phyloP scores from a whole-genome alignment of 495 filamentous ascomycete genomes.

The Aspergillus olivimuriae region DNA sequence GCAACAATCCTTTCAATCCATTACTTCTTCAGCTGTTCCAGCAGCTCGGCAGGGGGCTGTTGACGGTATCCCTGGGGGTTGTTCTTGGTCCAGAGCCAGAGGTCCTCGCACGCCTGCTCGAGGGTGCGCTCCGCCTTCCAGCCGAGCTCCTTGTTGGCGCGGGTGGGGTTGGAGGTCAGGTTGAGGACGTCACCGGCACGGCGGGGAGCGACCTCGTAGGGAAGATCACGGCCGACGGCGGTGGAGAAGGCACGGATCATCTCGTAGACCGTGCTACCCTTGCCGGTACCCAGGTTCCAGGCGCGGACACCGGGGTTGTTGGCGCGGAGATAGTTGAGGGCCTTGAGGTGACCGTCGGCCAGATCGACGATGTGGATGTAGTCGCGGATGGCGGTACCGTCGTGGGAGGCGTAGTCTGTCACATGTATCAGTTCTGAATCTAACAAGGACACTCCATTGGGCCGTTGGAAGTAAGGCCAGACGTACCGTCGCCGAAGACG shows the following conservation, averaged over 20 bases:
- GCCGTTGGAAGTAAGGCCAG: constrained; percentile 6
- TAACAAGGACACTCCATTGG: neutral
- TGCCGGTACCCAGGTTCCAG: constrained; percentile 97
- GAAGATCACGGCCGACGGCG: constrained; percentile 76
- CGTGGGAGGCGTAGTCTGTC: constrained; percentile 86
- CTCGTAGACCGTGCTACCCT: constrained; percentile 91
- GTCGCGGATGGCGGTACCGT: constrained; percentile 75
- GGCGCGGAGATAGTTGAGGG: constrained; percentile 84
- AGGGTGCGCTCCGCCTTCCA: constrained; percentile 91
- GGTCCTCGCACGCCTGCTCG: constrained; percentile 86
- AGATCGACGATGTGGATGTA: constrained; percentile 88
- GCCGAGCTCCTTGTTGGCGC: constrained; percentile 78
- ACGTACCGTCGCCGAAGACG: constrained; percentile 87
- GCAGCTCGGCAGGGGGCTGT: constrained; percentile 74
- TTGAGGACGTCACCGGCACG: constrained; percentile 88
- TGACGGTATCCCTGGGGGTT: constrained; percentile 94
- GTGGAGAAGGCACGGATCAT: constrained; percentile 92
- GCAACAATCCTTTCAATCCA: constrained; percentile 33
- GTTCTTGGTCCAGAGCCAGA: constrained; percentile 94
- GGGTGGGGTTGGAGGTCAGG: constrained; percentile 83
- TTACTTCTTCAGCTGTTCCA: constrained; percentile 64
- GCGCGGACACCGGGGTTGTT: constrained; percentile 88
- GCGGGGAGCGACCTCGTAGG: constrained; percentile 79
- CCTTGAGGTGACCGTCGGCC: constrained; percentile 80
- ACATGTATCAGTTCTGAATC: too few relatives aligned